Evolutionary conservation across 1,139 yeast species (phyloP).

Genomic region (Candida gigantensis): DNA sequence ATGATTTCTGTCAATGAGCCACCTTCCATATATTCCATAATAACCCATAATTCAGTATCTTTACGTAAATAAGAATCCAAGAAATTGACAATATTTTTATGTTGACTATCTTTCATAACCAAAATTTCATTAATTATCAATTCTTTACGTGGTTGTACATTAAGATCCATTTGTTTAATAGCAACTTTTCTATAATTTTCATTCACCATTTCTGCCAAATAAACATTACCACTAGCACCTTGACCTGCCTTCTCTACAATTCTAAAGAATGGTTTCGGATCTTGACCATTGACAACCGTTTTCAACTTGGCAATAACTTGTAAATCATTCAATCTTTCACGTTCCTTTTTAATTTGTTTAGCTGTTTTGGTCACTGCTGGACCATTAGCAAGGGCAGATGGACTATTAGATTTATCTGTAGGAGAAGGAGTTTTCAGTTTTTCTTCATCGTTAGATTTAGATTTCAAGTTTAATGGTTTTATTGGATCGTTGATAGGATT

Average conservation of each 20-base stretch:
- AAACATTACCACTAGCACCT: conserved; percentile 97
- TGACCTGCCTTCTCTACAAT: conserved; percentile 97
- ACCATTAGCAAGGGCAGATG: conserved; percentile 24
- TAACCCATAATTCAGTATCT: conserved; percentile 71
- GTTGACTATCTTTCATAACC: conserved; percentile 52
- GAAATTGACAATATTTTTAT: conserved; percentile 49
- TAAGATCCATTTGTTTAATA: conserved; percentile 92
- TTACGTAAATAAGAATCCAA: conserved; percentile 47
- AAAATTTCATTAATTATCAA: conserved; percentile 63
- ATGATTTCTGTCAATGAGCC: conserved; percentile 83
- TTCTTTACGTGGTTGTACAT: conserved; percentile 92
- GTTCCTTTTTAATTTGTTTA: conserved; percentile 54
- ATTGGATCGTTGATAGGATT: conserved; percentile 13
- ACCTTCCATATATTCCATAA: conserved; percentile 94
- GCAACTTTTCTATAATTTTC: conserved; percentile 59
- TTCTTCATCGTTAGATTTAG: conserved; percentile 9
- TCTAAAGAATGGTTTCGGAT: conserved; percentile 83
- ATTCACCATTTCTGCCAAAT: conserved; percentile 70
- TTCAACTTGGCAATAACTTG: conserved; percentile 84
- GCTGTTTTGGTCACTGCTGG: conserved; percentile 36
- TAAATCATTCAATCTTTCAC: conserved; percentile 78
- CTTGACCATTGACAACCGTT: conserved; percentile 78
- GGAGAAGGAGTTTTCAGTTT: conserved; percentile 6
- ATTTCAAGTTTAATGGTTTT: conserved; percentile 16
- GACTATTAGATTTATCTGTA: conserved; percentile 10